Base-by-base conservation (phyloP, 1,139 yeast genomes). In the Kurtzmaniella quercitrusa region DNA sequence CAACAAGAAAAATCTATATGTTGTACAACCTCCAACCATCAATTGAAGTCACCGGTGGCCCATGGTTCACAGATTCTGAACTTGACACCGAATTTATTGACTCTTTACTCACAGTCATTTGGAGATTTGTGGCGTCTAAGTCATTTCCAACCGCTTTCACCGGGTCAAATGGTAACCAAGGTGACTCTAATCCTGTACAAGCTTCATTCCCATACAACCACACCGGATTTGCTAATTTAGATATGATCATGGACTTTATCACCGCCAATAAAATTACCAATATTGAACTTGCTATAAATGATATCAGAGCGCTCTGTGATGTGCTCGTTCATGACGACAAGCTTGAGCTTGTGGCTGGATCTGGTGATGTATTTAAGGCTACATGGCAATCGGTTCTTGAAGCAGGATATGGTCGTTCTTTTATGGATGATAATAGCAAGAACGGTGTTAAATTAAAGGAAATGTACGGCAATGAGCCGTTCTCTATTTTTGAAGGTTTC, bases 21-120 rank as follows among this genome's bases (percentile, higher is more conserved):
- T 73, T 94, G 47, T 91, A 89, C 60, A 84, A 88, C 56, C 67
- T 94, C 52, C 96, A 88, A 59, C 99, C 99, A 7, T 84, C 95
- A 3, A 82, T 88, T 32, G 98, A 91, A 53, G 94, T 93, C 36
- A 93, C 98, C 0, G 99, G 99, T 48, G 99, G 98, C 1, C 98
- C 98, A 2, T 93, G 98, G 98, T 94, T 91, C 61, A 89, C 98
- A 0, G 98, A 94, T 59, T 82, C 91, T 28, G 98, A 93, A 61
- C 74, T 93, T 47, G 99, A 93, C 57, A 83, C 91, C 3, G 98
- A 91, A 59, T 93, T 93, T 58, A 91, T 93, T 47, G 94, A 88
- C 52, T 82, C 88, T 39, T 66, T 93, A 46, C 66, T 88, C 50
- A 80, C 88, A 19, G 93, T 91, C 38, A 82, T 91, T 14, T 93